phyloP scores from a whole-genome alignment of 768 basidiomycete genomes.

The Cystobasidium ongulense region DNA sequence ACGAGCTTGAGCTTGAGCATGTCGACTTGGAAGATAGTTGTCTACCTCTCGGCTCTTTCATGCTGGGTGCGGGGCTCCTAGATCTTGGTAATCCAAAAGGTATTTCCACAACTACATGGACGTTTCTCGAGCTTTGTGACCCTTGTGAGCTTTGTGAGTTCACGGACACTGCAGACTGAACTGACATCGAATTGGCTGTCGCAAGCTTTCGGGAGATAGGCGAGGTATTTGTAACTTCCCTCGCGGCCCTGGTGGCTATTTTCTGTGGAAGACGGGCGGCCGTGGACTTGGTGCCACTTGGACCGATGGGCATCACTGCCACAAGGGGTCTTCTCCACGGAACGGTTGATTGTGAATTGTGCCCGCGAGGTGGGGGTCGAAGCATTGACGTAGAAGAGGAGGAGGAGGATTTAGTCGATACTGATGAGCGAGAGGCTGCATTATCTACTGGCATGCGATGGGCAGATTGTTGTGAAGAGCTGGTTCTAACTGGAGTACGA shows the following conservation, averaged over 20 bases:
- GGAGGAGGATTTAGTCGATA: background rate
- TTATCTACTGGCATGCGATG: background rate
- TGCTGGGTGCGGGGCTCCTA: background rate
- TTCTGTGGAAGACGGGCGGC: background rate
- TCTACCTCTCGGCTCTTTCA: background rate
- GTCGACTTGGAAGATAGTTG: background rate
- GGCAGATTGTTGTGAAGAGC: background rate
- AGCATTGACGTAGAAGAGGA: background rate
- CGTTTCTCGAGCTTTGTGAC: background rate
- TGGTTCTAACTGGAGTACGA: background rate
- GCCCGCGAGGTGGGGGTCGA: background rate
- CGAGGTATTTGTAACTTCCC: no score
- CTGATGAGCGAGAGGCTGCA: background rate
- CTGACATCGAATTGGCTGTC: background rate
- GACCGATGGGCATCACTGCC: background rate
- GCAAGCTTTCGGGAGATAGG: background rate
- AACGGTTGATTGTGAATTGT: background rate
- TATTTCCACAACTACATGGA: background rate
- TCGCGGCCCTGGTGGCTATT: no score
- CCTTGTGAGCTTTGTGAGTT: no score
- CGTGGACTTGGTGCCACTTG: background rate
- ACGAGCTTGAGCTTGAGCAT: background rate
- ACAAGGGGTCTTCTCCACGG: background rate
- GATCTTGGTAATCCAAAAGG: background rate
- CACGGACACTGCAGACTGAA: no score